Evolutionary conservation across 371 early-diverging fungal species (phyloP).

Genomic region (Smittium culicis): DNA sequence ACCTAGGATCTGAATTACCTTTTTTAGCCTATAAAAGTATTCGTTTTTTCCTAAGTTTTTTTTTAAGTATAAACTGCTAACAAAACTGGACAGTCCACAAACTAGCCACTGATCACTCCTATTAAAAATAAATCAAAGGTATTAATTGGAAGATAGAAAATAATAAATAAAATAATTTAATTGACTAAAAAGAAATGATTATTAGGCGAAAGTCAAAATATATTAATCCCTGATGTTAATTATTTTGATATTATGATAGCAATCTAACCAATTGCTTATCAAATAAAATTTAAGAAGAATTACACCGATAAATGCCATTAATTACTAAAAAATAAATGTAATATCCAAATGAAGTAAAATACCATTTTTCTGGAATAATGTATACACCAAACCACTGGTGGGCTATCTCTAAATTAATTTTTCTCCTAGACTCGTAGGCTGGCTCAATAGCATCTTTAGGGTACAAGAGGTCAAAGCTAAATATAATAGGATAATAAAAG

Average conservation of each 20-base stretch:
- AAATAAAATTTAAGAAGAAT: too few relatives aligned
- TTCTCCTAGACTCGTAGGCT: constrained; percentile 58
- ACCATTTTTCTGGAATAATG: constrained; percentile 56
- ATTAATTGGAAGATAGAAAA: neutral
- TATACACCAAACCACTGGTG: constrained; percentile 89
- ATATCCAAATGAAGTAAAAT: neutral
- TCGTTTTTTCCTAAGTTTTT: constrained; percentile 78
- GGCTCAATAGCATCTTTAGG: constrained; percentile 70
- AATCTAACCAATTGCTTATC: too few relatives aligned
- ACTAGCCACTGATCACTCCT: constrained; percentile 71
- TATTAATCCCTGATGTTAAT: too few relatives aligned
- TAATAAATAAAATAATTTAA: too few relatives aligned
- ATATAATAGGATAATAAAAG: neutral
- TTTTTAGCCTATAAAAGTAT: constrained; percentile 59
- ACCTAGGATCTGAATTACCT: too few relatives aligned
- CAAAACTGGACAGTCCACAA: constrained; percentile 58
- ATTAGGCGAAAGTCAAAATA: too few relatives aligned
- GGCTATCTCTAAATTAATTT: constrained; percentile 55
- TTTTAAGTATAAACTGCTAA: constrained; percentile 54
- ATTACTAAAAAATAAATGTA: neutral
- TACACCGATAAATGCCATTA: too few relatives aligned
- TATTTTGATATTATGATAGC: too few relatives aligned
- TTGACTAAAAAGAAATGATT: too few relatives aligned
- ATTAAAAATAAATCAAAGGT: neutral
- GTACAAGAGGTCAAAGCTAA: constrained; percentile 54